Evolutionary conservation across 164 flowering plant genomes (phyloP).

Genomic region (Dillenia turbinata): DNA sequence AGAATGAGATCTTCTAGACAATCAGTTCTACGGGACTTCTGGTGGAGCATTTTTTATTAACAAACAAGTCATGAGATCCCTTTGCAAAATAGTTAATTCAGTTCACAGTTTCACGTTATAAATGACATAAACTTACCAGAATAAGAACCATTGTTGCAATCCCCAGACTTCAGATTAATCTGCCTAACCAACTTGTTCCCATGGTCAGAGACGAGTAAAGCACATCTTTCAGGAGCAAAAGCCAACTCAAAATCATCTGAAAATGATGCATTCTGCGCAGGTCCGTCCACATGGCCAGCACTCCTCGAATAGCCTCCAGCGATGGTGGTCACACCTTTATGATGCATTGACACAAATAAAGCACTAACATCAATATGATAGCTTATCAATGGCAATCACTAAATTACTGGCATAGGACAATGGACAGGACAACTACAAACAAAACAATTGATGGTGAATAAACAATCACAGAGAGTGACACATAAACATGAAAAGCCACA

Average conservation of each 20-base stretch:
- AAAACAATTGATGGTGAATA: too few relatives aligned
- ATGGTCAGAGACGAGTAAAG: conserved; percentile 62
- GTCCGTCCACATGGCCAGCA: conserved; percentile 61
- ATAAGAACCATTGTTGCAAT: conserved; percentile 38
- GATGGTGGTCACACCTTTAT: conserved; percentile 75
- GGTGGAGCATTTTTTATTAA: too few relatives aligned
- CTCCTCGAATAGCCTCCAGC: conserved; percentile 55
- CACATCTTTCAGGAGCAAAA: conserved; percentile 52
- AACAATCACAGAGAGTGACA: too few relatives aligned
- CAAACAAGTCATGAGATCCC: too few relatives aligned
- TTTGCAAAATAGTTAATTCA: too few relatives aligned
- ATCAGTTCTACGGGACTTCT: too few relatives aligned
- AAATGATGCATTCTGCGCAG: conserved; percentile 69
- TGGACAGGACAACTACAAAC: too few relatives aligned
- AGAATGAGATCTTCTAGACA: too few relatives aligned
- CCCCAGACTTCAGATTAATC: conserved; percentile 52
- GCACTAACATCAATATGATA: neutral
- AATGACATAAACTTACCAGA: conserved; percentile 27
- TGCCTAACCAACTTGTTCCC: conserved; percentile 63
- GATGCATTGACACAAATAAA: neutral
- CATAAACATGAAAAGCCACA: neutral
- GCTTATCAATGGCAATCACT: neutral
- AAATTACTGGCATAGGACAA: neutral
- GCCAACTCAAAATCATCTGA: conserved; percentile 59
- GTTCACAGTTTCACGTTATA: neutral